Conservation (phyloP, 2,329 filamentous ascomycete species). For the Onygenales sp. region DNA sequence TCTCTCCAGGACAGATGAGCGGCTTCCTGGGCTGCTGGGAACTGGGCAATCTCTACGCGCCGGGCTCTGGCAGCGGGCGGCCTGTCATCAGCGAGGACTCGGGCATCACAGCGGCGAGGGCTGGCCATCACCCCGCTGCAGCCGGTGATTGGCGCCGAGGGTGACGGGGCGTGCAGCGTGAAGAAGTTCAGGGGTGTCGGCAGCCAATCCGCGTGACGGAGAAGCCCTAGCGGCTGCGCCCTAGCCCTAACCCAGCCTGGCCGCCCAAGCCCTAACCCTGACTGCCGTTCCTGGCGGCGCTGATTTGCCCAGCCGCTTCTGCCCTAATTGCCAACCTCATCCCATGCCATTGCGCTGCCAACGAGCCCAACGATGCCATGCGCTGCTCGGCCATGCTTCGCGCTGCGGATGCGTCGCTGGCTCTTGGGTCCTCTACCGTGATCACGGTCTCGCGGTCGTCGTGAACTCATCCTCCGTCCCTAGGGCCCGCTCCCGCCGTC, state of each 20-base stretch:
- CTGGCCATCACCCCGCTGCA: background rate
- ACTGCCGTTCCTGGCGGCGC: background rate
- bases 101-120: slow-evolving; percentile 6
- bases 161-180: slow-evolving; percentile 19
- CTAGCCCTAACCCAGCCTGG: background rate
- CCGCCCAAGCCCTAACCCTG: background rate
- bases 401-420: background rate
- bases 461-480: background rate
- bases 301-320: background rate
- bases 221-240: slow-evolving; percentile 4
- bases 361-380: too few relatives aligned
- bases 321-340: too few relatives aligned
- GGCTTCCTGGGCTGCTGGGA: too few relatives aligned
- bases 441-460: background rate
- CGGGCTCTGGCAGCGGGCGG: background rate
- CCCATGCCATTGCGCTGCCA: too few relatives aligned
- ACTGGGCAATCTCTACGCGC: slow-evolving; percentile 2
- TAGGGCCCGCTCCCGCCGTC: background rate
- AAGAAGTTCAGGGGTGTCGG: slow-evolving; percentile 12
- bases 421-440: background rate
- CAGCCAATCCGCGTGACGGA: slow-evolving; percentile 6
- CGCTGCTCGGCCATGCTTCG: background rate
- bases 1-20: too few relatives aligned
- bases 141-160: slow-evolving; percentile 11
- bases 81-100: background rate